These are phyloP conservation scores for Thalassiosira pacifica DNA, from an alignment of 352 stramenopile species.

Conservation along the genomic window DNA sequence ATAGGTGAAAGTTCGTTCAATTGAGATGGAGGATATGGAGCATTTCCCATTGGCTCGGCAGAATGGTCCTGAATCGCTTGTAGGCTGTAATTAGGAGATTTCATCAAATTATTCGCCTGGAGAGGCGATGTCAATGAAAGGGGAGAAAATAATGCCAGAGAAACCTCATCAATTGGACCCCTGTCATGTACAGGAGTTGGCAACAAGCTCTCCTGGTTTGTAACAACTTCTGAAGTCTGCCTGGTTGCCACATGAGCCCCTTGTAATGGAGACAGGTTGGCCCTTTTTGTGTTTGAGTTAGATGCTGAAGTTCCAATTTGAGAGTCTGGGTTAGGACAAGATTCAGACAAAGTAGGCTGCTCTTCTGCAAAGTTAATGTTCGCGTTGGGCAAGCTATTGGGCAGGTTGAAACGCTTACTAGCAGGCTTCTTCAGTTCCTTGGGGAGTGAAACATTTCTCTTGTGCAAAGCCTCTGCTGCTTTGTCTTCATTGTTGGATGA, in stretches of 20 bases:
- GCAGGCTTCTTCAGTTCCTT: neutral
- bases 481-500: conserved; percentile 5
- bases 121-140: conserved; percentile 50
- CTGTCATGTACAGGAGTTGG: conserved; percentile 33
- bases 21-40: conserved; percentile 17
- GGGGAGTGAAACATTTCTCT: neutral
- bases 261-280: neutral
- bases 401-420: neutral
- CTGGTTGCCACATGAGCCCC: neutral
- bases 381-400: neutral
- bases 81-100: neutral
- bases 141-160: conserved; percentile 29
- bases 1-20: neutral
- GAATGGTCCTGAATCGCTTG: neutral
- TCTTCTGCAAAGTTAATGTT: conserved; percentile 1
- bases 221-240: neutral
- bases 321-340: neutral
- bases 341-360: neutral
- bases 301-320: conserved; percentile 1
- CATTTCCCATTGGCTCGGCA: neutral
- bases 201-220: neutral
- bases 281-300: neutral
- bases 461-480: neutral
- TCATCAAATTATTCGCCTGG: conserved; percentile 20
- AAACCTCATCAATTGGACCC: conserved; percentile 16